Conservation (phyloP, 1,284 basidiomycete species). For the Irpex sp. region DNA sequence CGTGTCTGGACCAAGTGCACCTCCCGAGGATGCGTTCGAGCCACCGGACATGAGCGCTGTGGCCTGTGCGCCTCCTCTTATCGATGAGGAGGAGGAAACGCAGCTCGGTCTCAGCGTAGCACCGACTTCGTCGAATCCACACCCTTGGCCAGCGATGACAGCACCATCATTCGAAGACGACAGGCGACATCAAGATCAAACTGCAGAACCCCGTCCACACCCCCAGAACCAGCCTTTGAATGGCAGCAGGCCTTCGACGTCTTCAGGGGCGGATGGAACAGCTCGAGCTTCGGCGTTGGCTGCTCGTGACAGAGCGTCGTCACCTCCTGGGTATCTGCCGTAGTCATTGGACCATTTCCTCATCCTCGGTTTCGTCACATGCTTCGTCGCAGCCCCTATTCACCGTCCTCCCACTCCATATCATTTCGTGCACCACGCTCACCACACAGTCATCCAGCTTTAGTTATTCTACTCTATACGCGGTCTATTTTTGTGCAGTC, state of each 20-base stretch:
- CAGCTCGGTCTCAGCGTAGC: slow-evolving; percentile 7
- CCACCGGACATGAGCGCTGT: background rate
- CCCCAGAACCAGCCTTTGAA: background rate
- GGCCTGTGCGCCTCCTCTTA: slow-evolving; percentile 14
- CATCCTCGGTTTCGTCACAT: background rate
- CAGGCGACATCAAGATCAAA: background rate
- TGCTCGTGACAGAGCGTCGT: background rate
- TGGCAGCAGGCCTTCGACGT: background rate
- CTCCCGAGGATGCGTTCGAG: slow-evolving; percentile 9
- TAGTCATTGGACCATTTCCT: background rate
- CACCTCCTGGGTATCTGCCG: background rate
- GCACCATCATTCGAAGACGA: background rate
- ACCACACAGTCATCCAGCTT: background rate
- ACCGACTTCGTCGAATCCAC: slow-evolving; percentile 3
- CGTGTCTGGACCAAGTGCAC: slow-evolving; percentile 18
- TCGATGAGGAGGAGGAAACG: slow-evolving; percentile 14
- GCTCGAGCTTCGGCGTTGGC: background rate
- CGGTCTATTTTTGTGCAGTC: background rate
- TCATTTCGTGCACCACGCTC: background rate
- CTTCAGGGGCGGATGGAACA: background rate
- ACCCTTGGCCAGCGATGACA: background rate
- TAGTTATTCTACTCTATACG: background rate
- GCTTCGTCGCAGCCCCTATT: background rate
- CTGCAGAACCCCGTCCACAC: background rate
- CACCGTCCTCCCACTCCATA: background rate